Evolutionary conservation across 805 yeast genomes (phyloP).

Genomic region (Dipodascopsis tothii): DNA sequence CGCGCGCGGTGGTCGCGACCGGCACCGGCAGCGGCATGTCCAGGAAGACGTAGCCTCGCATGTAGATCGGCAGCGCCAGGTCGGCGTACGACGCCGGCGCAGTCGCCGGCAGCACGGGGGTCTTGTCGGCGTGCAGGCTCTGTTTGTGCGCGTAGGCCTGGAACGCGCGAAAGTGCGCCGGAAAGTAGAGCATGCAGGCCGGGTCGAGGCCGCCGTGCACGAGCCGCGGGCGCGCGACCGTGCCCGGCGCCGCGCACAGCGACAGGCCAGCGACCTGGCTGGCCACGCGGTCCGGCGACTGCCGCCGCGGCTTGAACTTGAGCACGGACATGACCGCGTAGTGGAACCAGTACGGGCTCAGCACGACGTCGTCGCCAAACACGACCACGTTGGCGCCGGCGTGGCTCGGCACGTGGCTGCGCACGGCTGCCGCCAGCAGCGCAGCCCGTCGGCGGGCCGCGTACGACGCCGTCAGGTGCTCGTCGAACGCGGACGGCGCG

Average conservation of each 20-base stretch:
- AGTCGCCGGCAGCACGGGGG: not conserved
- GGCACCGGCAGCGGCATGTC: not conserved
- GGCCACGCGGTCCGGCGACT: conserved; percentile 16
- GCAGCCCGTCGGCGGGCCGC: conserved; percentile 1
- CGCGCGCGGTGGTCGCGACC: not conserved
- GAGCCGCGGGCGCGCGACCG: not conserved
- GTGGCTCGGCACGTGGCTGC: conserved; percentile 15
- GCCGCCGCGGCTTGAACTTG: conserved; percentile 5
- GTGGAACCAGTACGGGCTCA: conserved; percentile 17
- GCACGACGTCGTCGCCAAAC: conserved; percentile 13
- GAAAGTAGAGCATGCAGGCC: conserved; percentile 11
- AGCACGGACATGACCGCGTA: conserved; percentile 7
- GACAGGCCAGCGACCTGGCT: conserved; percentile 1
- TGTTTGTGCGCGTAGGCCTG: conserved; percentile 10
- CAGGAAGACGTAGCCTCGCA: conserved; percentile 17
- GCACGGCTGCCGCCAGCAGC: conserved; percentile 8
- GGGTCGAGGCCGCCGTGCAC: conserved; percentile 1
- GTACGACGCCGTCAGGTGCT: not conserved
- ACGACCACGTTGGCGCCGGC: conserved; percentile 12
- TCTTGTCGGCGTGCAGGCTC: not conserved
- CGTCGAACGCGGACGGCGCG: not conserved
- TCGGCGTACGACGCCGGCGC: conserved; percentile 4
- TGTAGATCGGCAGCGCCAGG: conserved; percentile 11
- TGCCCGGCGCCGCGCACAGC: conserved; percentile 4
- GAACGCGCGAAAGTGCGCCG: conserved; percentile 16